Percentiles rank a stretch among this genome's conserved stretches.
Evolutionary conservation across 139 green algal genomes (phyloP).

Genomic region (Coelastrella sp.): DNA sequence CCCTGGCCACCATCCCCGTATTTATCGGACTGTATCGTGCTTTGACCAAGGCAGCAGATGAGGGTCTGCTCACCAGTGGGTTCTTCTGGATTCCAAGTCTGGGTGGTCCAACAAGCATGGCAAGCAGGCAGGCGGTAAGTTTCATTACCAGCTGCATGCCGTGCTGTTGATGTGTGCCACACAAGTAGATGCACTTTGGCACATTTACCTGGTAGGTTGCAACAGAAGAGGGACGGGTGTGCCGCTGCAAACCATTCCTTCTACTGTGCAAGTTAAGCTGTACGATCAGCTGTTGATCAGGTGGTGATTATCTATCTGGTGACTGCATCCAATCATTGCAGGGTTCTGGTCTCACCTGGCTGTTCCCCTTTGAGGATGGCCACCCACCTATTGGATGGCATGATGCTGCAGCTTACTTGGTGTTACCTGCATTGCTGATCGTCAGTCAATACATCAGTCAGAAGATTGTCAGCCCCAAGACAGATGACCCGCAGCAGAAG

Average conservation of each 20-base stretch:
- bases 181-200: too few relatives aligned
- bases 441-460: constrained; percentile 79
- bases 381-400: constrained; percentile 95
- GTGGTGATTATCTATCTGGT: too few relatives aligned
- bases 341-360: constrained; percentile 78
- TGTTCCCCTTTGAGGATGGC: constrained; percentile 89
- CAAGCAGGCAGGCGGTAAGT: constrained; percentile 40
- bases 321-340: too few relatives aligned
- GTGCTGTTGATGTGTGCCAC: too few relatives aligned
- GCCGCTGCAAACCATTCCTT: too few relatives aligned
- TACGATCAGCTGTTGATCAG: too few relatives aligned
- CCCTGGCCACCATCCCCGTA: constrained; percentile 92
- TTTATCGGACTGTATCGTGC: constrained; percentile 97
- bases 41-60: constrained; percentile 88
- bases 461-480: constrained; percentile 76
- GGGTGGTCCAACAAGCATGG: constrained; percentile 79
- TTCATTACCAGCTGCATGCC: too few relatives aligned
- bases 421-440: constrained; percentile 91
- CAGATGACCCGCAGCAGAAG: constrained; percentile 75
- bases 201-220: too few relatives aligned
- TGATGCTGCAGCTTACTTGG: constrained; percentile 86
- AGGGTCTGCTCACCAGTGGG: constrained; percentile 89
- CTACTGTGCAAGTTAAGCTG: too few relatives aligned
- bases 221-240: too few relatives aligned
- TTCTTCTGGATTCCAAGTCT: constrained; percentile 97